Base-by-base conservation (phyloP, 805 yeast species). In the Debaryomyces prosopidis region DNA sequence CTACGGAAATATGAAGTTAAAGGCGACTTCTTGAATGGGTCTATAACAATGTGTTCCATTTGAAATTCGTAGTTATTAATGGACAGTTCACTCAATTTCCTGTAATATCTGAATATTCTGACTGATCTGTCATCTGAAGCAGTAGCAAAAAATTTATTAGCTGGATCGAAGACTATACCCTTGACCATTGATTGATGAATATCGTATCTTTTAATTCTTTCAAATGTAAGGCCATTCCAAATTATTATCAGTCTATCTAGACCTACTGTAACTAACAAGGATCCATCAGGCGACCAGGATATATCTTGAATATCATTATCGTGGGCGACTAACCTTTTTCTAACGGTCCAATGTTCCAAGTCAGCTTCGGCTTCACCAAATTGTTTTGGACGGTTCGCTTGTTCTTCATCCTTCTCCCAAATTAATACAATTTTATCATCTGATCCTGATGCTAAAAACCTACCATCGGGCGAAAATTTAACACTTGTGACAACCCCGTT, bases 251-350 rank as follows among this genome's bases (percentile, higher is more conserved):
- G 86, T 59, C 97, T 76, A 66, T 94, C 99, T 46, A 94, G 73
- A 0, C 99, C 99, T 9, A 92, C 99, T 1, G 96, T 87, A 14
- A 94, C 97, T 39, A 94, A 70, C 18, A 94, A 80, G 31, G 89
- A 80, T 3, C 96, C 87, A 60, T 92, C 98, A 0, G 98, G 97
- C 1, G 96, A 87, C 98, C 99, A 94, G 36, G 97, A 95, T 53
- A 94, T 84, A 65, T 94, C 99, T 63, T 94, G 99, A 41, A 94
- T 88, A 69, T 94, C 99, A 60, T 92, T 94, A 52, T 94, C 98
- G 65, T 94, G 99, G 1, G 97, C 99, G 15, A 89, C 97, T 12
- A 90, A 76, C 57, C 98, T 78, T 57, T 89, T 89, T 15, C 96
- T 71, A 1, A 92, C 97, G 1, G 92, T 84, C 99, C 99, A 92